Evolutionary conservation across 768 basidiomycete genomes (phyloP).

Genomic region (Russula olivacea): DNA sequence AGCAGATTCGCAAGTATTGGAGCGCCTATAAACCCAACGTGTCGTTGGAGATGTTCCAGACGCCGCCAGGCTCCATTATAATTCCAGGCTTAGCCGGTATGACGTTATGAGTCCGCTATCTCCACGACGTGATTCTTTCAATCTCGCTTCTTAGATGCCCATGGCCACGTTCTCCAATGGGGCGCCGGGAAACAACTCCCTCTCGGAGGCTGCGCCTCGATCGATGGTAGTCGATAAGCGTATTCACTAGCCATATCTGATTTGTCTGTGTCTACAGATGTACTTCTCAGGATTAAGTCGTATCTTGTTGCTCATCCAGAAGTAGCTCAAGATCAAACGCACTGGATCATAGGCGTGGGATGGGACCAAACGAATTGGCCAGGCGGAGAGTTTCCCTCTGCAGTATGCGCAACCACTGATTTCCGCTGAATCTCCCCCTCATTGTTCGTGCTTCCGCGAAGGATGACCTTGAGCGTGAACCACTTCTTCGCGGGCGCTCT

Average conservation of each 20-base stretch:
- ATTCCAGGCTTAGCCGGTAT: conserved; percentile 72
- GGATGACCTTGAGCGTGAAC: conserved; percentile 69
- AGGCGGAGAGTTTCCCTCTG: conserved; percentile 52
- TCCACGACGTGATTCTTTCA: conserved; percentile 1
- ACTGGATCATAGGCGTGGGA: conserved; percentile 82
- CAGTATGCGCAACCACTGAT: conserved; percentile 40
- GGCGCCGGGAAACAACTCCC: conserved; percentile 66
- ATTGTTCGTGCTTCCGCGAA: conserved; percentile 28
- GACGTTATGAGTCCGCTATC: neutral
- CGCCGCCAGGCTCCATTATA: conserved; percentile 40
- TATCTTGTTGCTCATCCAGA: conserved; percentile 57
- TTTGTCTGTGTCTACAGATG: conserved; percentile 42
- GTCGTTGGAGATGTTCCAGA: conserved; percentile 26
- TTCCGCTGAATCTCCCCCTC: neutral
- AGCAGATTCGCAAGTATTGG: conserved; percentile 29
- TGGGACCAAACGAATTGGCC: conserved; percentile 91
- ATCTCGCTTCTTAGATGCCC: conserved; percentile 50
- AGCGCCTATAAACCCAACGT: conserved; percentile 29
- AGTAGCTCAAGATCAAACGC: conserved; percentile 43
- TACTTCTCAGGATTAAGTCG: conserved; percentile 51
- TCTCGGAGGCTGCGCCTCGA: conserved; percentile 50
- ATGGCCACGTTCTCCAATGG: conserved; percentile 72
- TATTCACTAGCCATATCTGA: neutral
- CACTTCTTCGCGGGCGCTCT: conserved; percentile 57
- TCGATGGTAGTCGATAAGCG: conserved; percentile 43